These are phyloP conservation scores for Excoecaria cochinchinensis DNA, from an alignment of 345 rosid genomes.

Conservation along the genomic window DNA sequence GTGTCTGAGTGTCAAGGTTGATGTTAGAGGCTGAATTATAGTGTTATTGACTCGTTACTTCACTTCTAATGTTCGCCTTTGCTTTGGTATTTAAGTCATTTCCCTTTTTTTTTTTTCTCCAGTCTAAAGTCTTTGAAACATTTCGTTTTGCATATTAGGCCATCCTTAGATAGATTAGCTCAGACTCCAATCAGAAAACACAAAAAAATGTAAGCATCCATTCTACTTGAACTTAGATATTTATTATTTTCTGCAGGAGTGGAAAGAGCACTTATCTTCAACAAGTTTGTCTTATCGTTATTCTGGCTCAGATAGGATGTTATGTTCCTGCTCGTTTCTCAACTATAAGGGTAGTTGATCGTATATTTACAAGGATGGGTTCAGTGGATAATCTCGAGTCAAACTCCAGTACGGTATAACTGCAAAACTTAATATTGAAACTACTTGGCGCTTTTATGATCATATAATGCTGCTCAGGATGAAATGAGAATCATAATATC, in stretches of 20 bases:
- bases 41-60: background rate
- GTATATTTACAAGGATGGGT: constrained; percentile 97
- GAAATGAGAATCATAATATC: background rate
- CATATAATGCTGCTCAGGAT: background rate
- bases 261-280: constrained; percentile 99
- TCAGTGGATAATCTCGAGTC: constrained; percentile 81
- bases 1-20: background rate
- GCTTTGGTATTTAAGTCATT: background rate
- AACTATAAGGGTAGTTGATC: constrained; percentile 79
- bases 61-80: background rate
- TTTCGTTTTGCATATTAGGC: background rate
- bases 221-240: constrained; percentile 17
- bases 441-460: background rate
- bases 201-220: background rate
- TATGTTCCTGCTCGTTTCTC: constrained; percentile 89
- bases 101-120: background rate
- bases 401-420: constrained; percentile 85
- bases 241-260: constrained; percentile 57
- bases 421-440: background rate
- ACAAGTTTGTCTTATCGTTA: constrained; percentile 85
- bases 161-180: background rate
- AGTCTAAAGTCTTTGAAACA: background rate
- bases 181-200: background rate
- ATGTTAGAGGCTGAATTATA: background rate
- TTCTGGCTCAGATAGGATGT: constrained; percentile 96